These are phyloP conservation scores for Chaetomiaceae sp. DNA, from an alignment of 2,329 filamentous ascomycete genomes.

Conservation along the genomic window DNA sequence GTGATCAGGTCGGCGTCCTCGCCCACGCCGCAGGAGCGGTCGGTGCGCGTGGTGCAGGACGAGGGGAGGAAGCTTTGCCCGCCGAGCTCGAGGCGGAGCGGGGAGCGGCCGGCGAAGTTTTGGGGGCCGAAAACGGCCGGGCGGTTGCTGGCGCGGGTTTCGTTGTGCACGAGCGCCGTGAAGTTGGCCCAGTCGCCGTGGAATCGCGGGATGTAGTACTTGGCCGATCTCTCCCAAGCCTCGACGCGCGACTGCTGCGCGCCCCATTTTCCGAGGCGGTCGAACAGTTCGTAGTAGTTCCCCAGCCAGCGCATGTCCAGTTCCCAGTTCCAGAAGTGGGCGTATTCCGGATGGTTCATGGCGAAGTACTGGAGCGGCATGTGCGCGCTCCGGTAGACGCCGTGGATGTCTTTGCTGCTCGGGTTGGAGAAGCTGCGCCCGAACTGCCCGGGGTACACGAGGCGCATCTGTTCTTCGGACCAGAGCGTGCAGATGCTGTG, in stretches of 20 bases:
- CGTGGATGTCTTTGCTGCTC: slow-evolving; percentile 56
- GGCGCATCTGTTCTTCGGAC: slow-evolving; percentile 78
- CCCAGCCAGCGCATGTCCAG: slow-evolving; percentile 64
- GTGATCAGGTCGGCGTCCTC: slow-evolving; percentile 74
- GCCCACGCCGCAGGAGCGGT: slow-evolving; percentile 57
- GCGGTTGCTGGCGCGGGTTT: slow-evolving; percentile 49
- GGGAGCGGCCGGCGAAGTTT: slow-evolving; percentile 44
- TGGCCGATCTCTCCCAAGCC: slow-evolving; percentile 73
- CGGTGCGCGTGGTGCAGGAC: slow-evolving; percentile 38
- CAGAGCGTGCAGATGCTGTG: slow-evolving; percentile 75
- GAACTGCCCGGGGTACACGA: slow-evolving; percentile 70
- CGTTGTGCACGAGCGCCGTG: slow-evolving; percentile 57
- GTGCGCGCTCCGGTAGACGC: slow-evolving; percentile 64
- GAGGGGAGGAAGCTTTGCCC: slow-evolving; percentile 51
- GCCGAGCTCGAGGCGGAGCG: slow-evolving; percentile 49
- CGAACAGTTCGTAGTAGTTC: slow-evolving; percentile 69
- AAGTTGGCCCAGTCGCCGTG: slow-evolving; percentile 73
- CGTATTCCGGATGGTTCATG: slow-evolving; percentile 58
- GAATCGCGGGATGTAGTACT: slow-evolving; percentile 69
- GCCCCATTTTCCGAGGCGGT: slow-evolving; percentile 63
- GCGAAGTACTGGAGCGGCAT: slow-evolving; percentile 62
- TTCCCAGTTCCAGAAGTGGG: slow-evolving; percentile 67
- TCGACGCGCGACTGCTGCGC: slow-evolving; percentile 62
- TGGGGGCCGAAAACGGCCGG: slow-evolving; percentile 67
- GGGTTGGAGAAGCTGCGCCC: slow-evolving; percentile 61